Evolutionary conservation across 2,329 filamentous ascomycete species (phyloP).

Genomic region (Aphanoascus verrucosus): DNA sequence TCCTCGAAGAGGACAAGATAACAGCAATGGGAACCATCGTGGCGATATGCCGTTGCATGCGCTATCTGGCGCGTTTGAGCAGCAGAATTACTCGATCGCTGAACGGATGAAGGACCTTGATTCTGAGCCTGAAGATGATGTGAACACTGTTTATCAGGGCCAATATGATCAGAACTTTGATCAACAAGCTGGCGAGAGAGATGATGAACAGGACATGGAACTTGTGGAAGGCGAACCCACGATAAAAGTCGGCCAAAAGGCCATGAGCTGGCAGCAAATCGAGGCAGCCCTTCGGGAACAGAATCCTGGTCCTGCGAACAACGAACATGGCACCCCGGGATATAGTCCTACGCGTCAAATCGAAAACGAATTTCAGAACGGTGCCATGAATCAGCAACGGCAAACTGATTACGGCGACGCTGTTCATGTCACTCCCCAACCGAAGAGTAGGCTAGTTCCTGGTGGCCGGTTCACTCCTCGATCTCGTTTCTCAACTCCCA

Average conservation of each 20-base stretch:
- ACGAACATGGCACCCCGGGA: not conserved
- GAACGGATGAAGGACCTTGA: conserved; percentile 29
- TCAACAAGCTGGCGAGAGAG: conserved; percentile 23
- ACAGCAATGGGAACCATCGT: not conserved
- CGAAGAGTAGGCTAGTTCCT: conserved; percentile 3
- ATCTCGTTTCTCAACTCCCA: conserved; percentile 16
- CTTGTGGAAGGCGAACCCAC: not conserved
- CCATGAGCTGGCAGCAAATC: conserved; percentile 31
- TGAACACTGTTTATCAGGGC: conserved; percentile 20
- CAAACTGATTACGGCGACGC: not conserved
- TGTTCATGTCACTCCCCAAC: conserved; percentile 3
- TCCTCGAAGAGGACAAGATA: conserved; percentile 12
- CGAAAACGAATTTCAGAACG: not conserved
- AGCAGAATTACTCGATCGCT: conserved; percentile 19
- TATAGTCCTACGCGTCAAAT: not conserved
- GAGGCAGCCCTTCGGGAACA: conserved; percentile 24
- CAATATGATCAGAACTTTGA: conserved; percentile 23
- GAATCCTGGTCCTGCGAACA: not conserved
- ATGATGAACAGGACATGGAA: not conserved
- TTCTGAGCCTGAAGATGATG: conserved; percentile 29
- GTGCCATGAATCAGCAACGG: not conserved
- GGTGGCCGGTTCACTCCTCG: conserved; percentile 11
- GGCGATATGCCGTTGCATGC: conserved; percentile 5
- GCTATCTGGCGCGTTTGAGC: conserved; percentile 5
- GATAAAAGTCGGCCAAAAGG: not conserved